Evolutionary conservation across 208 protist species (phyloP).

Genomic region (Leishmania gerbilli): DNA sequence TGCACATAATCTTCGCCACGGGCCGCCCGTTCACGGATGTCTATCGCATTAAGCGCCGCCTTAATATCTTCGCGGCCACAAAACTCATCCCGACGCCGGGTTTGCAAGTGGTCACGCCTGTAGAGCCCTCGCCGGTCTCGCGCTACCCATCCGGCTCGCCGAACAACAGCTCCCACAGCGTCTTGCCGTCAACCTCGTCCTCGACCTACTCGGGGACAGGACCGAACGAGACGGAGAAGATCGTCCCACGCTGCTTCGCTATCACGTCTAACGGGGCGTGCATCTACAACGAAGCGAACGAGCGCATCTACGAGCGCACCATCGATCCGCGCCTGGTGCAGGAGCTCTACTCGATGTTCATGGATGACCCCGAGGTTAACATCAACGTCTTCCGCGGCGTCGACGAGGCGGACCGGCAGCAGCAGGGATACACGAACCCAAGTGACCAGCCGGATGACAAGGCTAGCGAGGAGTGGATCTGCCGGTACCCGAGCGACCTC

Average conservation of each 20-base stretch:
- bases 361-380: slow-evolving; percentile 57
- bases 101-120: slow-evolving; percentile 48
- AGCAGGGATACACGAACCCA: slow-evolving; percentile 43
- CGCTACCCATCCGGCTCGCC: neutral
- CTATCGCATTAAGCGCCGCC: slow-evolving; percentile 48
- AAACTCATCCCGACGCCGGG: slow-evolving; percentile 43
- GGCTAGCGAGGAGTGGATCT: slow-evolving; percentile 61
- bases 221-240: slow-evolving; percentile 8
- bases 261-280: slow-evolving; percentile 71
- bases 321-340: slow-evolving; percentile 35
- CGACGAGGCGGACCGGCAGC: slow-evolving; percentile 28
- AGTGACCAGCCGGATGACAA: slow-evolving; percentile 55
- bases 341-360: slow-evolving; percentile 52
- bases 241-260: slow-evolving; percentile 63
- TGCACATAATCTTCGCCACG: slow-evolving; percentile 84
- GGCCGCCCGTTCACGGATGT: slow-evolving; percentile 71
- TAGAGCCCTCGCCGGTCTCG: neutral
- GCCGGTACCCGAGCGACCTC: slow-evolving; percentile 46
- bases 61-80: slow-evolving; percentile 56
- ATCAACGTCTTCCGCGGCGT: slow-evolving; percentile 59
- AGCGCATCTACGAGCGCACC: slow-evolving; percentile 45
- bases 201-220: neutral
- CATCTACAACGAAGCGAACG: slow-evolving; percentile 60
- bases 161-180: slow-evolving; percentile 2
- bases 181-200: neutral